Base-by-base conservation (phyloP, 176 grass and related monocot species). In the Oryza nivara region DNA sequence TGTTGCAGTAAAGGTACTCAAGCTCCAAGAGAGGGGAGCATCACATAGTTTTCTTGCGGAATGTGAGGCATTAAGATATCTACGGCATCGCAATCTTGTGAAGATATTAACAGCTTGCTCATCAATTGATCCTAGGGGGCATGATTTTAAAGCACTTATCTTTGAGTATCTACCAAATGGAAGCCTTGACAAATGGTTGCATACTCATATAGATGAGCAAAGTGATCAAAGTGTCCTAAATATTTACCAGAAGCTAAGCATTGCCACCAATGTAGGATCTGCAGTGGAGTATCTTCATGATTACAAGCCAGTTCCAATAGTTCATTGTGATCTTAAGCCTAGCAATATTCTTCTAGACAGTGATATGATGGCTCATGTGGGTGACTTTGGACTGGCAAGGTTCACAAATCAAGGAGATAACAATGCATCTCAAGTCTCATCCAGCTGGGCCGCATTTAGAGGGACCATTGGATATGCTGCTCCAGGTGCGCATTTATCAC, bases 71-170 rank as follows among this genome's bases (percentile, higher is more conserved):
- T 41, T 41, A 41, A 41, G 40, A 69, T 74, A 75, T 41, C 51
- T 84, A 20, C 70, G 76, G 36, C 87, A 89, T 56, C 58, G 47
- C 35, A 89, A 89, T 74, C 82, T 89, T 30, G 65, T 89, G 23
- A 84, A 84, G 35, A 66, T 84, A 17, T 19, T 84, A 56, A 89
- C 76, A 38, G 38, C 71, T 7, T 89, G 80, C 51, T 85, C 54
- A 45, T 47, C 65, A 43, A 58, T 85, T 46, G 83, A 85, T 78
- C 61, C 52, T n/a, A 17, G 16, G 41, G 83, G 75, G 4, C 54
- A 78, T 22, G 74, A 85, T 78, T 85, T 85, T 51, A 85, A 85
- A 72, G 83, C 75, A n/a, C 40, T 73, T 3, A 60, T 82, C 5
- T 73, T 61, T 38, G 36, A 73, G 51, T 82, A 73, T 44, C 51